Base-by-base conservation (phyloP, 2,329 filamentous ascomycete species). In the Beauveria rudraprayagi region DNA sequence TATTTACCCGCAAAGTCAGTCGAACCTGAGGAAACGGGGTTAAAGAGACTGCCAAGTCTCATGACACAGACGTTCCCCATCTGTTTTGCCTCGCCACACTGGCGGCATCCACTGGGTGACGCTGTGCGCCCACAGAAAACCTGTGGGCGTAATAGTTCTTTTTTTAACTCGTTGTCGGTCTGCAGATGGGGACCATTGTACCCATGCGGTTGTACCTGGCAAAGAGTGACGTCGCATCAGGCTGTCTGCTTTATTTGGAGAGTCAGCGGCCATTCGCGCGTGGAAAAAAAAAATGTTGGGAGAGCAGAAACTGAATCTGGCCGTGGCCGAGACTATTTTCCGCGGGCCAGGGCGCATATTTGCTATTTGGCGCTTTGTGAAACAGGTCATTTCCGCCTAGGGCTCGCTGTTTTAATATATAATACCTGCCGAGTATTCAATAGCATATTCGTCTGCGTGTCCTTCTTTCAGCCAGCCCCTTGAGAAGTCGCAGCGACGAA, bases 141-240 rank as follows among this genome's bases (percentile, higher is more conserved):
- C 16, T 24, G 37, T n/a, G 24, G 44, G 46, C 47, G 37, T 10
- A 9, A 5, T 26, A 22, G 46, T 50, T 50, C 47, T 50, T 50
- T 58, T 58, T 58, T 51, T 58, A 58, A 28, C 56, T 51, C 46
- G 16, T 26, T 9, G 46, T 51, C 56, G 46, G 56, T 43, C 24
- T 28, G 5, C 10, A 19, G 47, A 43, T 26, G 54, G 54, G 54
- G 19, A 56, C 46, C 55, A 34, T 37, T 58, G 56, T 58, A 22
- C 19, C 22, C 47, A 44, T 46, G 53, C 37, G 22, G 37, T 22
- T 28, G 22, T 55, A 16, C 51, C 51, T 54, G 34, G 44, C 55
- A 50, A 22, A 34, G 24, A 46, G 44, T 58, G 34, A 58, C 34
- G 56, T 58, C 56, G 46, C 56, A 51, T 51, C 46, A 22, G 46